These are phyloP conservation scores for Fusarium mundagurra DNA, from an alignment of 2,329 filamentous ascomycete species.

Conservation along the genomic window DNA sequence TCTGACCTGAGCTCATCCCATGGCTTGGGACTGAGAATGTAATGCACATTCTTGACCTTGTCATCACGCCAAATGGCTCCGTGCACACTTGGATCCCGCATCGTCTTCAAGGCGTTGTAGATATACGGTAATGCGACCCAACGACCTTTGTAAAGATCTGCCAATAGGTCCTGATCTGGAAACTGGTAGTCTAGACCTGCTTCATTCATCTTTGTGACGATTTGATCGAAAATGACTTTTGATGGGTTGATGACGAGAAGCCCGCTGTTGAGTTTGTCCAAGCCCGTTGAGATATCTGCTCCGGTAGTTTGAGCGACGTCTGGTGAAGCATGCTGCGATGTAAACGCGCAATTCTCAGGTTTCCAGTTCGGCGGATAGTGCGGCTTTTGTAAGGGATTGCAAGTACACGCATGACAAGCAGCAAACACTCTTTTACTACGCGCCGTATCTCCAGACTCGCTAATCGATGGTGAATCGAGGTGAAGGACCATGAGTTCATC, in stretches of 20 bases:
- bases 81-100: neutral
- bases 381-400: neutral
- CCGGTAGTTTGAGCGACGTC: neutral
- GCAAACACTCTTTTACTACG: conserved; percentile 6
- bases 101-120: conserved; percentile 16
- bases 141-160: neutral
- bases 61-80: conserved; percentile 3
- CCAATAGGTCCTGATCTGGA: conserved; percentile 13
- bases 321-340: neutral
- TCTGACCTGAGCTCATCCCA: conserved; percentile 1
- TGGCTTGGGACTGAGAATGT: conserved; percentile 16
- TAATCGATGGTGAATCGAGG: neutral
- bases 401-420: conserved; percentile 21
- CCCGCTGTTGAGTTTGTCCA: conserved; percentile 20
- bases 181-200: neutral
- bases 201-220: neutral
- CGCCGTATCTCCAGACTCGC: accelerated
- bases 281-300: neutral
- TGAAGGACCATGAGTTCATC: conserved; percentile 18
- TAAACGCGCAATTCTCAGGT: conserved; percentile 14
- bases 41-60: conserved; percentile 21
- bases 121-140: conserved; percentile 16
- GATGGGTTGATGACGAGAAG: conserved; percentile 19
- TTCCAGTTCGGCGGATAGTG: conserved; percentile 16
- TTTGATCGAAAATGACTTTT: neutral